A percentile compares a stretch with the other conserved stretches of the same genome.
Conservation (phyloP, 139 green algal species). For the Deuterostichococcus epilithicus region DNA sequence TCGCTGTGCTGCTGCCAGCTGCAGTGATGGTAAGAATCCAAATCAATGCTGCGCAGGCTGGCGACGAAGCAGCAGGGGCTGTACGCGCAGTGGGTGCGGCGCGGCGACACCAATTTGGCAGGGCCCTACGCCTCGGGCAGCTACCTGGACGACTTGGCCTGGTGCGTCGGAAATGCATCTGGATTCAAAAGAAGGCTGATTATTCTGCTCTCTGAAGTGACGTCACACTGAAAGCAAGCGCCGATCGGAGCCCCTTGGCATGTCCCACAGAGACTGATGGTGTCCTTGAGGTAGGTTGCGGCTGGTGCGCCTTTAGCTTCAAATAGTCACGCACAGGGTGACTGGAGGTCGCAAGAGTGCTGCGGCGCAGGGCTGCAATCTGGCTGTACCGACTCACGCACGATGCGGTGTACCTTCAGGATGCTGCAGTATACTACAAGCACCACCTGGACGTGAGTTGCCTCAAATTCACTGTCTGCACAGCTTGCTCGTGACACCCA, state of each 20-base stretch:
- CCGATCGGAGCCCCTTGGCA: too few species aligned
- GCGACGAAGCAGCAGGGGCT: background rate
- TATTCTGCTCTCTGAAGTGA: background rate
- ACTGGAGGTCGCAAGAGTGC: background rate
- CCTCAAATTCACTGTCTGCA: too few species aligned
- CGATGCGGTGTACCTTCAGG: background rate
- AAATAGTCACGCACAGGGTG: too few species aligned
- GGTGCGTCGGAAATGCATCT: too few species aligned
- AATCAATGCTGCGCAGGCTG: background rate
- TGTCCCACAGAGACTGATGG: too few species aligned
- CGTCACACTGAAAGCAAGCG: too few species aligned
- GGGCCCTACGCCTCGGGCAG: conserved; percentile 35
- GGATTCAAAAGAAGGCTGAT: too few species aligned
- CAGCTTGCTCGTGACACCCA: too few species aligned
- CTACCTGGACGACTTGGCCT: conserved; percentile 61
- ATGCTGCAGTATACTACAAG: background rate
- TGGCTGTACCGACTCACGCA: background rate
- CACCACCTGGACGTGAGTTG: background rate
- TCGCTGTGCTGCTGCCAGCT: too few species aligned
- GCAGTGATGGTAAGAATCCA: too few species aligned
- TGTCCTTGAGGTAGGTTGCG: too few species aligned
- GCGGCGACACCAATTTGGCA: background rate
- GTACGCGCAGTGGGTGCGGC: background rate
- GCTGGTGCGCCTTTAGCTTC: too few species aligned
- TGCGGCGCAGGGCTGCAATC: background rate